Conservation (phyloP, 169 alveolate species). For the Cryptosporidium xiaoi region DNA sequence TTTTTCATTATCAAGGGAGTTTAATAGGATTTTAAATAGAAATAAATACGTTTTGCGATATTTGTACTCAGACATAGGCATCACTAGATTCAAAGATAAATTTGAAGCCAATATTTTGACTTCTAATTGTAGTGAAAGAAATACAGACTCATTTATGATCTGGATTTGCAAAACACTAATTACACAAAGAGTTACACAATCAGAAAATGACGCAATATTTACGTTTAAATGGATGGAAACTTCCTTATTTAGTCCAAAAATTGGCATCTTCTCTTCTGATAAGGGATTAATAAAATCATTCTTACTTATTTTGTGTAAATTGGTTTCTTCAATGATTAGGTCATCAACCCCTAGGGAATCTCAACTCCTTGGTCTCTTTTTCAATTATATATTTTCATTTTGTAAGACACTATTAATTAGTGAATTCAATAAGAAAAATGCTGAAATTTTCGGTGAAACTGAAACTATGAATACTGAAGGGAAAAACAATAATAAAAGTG, state of each 20-base stretch:
- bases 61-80: constrained; percentile 1
- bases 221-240: constrained; percentile 51
- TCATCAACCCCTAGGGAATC: constrained; percentile 63
- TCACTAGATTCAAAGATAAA: not conserved
- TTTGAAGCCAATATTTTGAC: not conserved
- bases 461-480: not conserved
- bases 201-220: constrained; percentile 58
- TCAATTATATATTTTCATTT: constrained; percentile 25
- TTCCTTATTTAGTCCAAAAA: constrained; percentile 8
- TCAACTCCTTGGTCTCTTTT: constrained; percentile 43
- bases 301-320: constrained; percentile 1
- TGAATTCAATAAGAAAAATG: not conserved
- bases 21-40: constrained; percentile 3
- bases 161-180: constrained; percentile 54
- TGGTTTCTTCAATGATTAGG: constrained; percentile 29
- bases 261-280: constrained; percentile 24
- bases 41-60: not conserved
- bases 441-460: not conserved
- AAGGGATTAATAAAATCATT: not conserved
- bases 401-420: not conserved
- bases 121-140: not conserved
- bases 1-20: constrained; percentile 19
- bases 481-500: not conserved
- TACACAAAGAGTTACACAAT: constrained; percentile 56
- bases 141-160: constrained; percentile 20